A percentile compares a stretch with the other conserved stretches of the same genome.
Evolutionary conservation across 352 stramenopile genomes (phyloP).

Genomic region (Globisporangium mamillatum): DNA sequence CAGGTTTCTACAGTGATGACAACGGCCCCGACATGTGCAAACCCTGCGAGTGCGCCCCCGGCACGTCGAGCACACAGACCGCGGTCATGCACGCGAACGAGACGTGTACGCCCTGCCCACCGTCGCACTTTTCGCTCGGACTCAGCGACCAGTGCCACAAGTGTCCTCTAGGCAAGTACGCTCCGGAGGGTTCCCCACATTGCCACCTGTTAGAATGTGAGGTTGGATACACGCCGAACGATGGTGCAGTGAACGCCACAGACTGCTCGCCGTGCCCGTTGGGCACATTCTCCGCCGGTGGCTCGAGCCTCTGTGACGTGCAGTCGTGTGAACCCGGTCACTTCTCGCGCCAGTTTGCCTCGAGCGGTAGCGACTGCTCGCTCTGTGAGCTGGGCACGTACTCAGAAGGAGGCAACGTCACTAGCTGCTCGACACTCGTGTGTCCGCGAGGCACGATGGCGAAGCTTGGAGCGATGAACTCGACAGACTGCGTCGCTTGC

Average conservation of each 20-base stretch:
- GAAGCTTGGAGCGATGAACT: conserved; percentile 26
- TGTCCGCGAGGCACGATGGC: conserved; percentile 32
- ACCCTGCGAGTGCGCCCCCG: conserved; percentile 26
- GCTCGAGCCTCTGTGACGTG: conserved; percentile 20
- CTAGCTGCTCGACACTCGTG: conserved; percentile 19
- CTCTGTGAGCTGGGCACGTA: conserved; percentile 34
- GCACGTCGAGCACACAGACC: conserved; percentile 20
- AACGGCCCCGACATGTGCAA: conserved; percentile 42
- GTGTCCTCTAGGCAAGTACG: conserved; percentile 31
- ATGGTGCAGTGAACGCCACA: conserved; percentile 28
- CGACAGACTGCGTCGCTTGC: conserved; percentile 31
- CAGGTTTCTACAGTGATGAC: conserved; percentile 38
- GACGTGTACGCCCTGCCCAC: conserved; percentile 24
- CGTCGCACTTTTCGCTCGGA: conserved; percentile 25
- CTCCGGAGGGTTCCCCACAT: conserved; percentile 19
- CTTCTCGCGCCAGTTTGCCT: conserved; percentile 24
- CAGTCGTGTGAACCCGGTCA: conserved; percentile 28
- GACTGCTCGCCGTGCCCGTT: conserved; percentile 36
- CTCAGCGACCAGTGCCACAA: conserved; percentile 40
- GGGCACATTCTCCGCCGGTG: conserved; percentile 33
- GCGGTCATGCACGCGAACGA: conserved; percentile 12
- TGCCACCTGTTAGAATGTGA: conserved; percentile 33
- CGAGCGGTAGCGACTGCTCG: conserved; percentile 28
- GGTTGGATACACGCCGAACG: conserved; percentile 24
- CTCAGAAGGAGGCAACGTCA: conserved; percentile 29